A percentile compares a stretch with the other conserved stretches of the same genome.
These are phyloP conservation scores for Aschersonia sp. DNA, from an alignment of 2,329 filamentous ascomycete genomes.

Conservation along the genomic window DNA sequence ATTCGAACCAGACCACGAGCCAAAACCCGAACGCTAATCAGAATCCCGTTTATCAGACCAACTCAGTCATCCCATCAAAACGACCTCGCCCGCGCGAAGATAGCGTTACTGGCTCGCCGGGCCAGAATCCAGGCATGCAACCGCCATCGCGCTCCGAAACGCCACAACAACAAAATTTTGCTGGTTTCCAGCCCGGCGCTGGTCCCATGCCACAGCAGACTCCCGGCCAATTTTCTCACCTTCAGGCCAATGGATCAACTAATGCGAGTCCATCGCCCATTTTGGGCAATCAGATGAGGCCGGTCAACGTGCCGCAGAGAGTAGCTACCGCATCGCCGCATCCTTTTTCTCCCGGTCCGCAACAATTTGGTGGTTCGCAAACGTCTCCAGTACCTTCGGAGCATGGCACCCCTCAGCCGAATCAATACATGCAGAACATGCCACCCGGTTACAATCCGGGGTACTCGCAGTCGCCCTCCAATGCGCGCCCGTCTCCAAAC, in stretches of 20 bases:
- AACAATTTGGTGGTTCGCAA: slow-evolving; percentile 52
- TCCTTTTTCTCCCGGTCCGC: slow-evolving; percentile 66
- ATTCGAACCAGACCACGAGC: slow-evolving; percentile 37
- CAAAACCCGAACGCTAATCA: slow-evolving; percentile 5
- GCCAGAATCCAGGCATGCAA: slow-evolving; percentile 57
- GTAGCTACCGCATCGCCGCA: slow-evolving; percentile 89
- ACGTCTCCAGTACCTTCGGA: slow-evolving; percentile 66
- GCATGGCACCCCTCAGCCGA: slow-evolving; percentile 62
- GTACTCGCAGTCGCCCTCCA: slow-evolving; percentile 42
- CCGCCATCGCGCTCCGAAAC: slow-evolving; percentile 84
- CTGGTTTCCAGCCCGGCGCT: slow-evolving; percentile 54
- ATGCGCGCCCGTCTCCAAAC: slow-evolving; percentile 39
- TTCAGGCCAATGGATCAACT: slow-evolving; percentile 64
- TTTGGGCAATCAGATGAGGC: slow-evolving; percentile 66
- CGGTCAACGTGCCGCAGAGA: slow-evolving; percentile 58
- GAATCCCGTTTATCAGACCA: slow-evolving; percentile 61
- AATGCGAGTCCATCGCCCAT: slow-evolving; percentile 89
- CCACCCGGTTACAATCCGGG: slow-evolving; percentile 42
- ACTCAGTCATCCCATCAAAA: slow-evolving; percentile 80
- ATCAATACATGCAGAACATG: slow-evolving; percentile 51
- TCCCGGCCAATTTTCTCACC: slow-evolving; percentile 62
- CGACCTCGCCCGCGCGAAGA: slow-evolving; percentile 71
- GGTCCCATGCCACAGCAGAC: slow-evolving; percentile 46
- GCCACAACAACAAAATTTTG: slow-evolving; percentile 62
- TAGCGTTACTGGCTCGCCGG: slow-evolving; percentile 68